Evolutionary conservation across 306 rosid genomes (phyloP), one percentile per base, ranked within the genome.

Genomic region (Trifolium repens): DNA sequence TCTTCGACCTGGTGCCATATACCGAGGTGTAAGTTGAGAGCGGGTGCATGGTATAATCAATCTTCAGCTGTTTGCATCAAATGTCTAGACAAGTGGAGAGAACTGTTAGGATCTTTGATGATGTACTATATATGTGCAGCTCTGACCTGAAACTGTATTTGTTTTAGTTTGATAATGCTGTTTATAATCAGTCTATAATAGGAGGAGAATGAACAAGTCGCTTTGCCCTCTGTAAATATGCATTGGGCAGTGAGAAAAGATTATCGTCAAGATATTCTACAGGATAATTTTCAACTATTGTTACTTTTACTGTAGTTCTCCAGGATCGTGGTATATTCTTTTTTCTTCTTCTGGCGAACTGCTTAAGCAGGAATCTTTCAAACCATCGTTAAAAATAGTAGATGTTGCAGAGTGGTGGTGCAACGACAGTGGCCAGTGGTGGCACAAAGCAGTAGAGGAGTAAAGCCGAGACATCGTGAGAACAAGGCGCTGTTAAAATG

Each of bases 1-100:
- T 81, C 96, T 94, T 74, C 91, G 93, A 35, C 94, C 94, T 32
- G 96, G 91, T 79, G 96, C 90, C 47, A 84, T 90, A 46, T 94
- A 91, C 50, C 96, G 97, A 16, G 98, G 98, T 54, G 83, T 85
- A 72, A 89, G 61, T 80, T 93, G 89, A 93, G 84, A 9, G 60
- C 62, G 62, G 69, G 14, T 75, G 39, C 61, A 59, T 24, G 81
- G 73, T 24, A 50, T 78, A 79, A 50, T 64, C 58, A 57, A 54
- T 72, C 69, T 76, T 72, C 49, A 50, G 58, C 76, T 60, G 52
- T 54, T 62, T 66, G 46, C 66, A 24, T 43, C 15, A 69, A 58
- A 30, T 55, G 47, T 57, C 16, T 50, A 37, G 72, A 71, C 59
- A 65, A 75, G 44, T 47, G 61, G 78, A 27, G 73, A 68, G 63